Evolutionary conservation across 1,284 basidiomycete genomes (phyloP).

Genomic region (Trichosporon inkin): DNA sequence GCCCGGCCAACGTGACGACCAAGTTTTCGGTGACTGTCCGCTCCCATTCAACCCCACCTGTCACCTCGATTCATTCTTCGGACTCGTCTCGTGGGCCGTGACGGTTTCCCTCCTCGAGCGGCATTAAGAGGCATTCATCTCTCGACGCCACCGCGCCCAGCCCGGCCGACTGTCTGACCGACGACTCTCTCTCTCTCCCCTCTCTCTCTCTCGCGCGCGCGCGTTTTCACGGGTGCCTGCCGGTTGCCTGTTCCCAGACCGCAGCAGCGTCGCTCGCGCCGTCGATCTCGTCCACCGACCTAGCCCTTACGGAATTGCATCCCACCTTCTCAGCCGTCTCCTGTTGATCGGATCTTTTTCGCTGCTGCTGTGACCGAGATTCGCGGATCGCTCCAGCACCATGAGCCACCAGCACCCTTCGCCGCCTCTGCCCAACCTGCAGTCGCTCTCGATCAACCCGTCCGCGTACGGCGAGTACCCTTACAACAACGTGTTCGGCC

Average conservation of each 20-base stretch:
- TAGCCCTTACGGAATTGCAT: not conserved
- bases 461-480: conserved; percentile 35
- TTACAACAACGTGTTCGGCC: conserved; percentile 47
- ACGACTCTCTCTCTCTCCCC: no score
- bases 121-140: not conserved
- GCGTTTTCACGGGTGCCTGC: conserved; percentile 1
- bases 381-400: not conserved
- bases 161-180: not conserved
- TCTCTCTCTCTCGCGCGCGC: no score
- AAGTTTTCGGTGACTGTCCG: not conserved
- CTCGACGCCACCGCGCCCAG: not conserved
- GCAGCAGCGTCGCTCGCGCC: not conserved
- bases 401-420: conserved; percentile 31
- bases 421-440: conserved; percentile 43
- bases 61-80: not conserved
- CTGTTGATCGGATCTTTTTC: not conserved
- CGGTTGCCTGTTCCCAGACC: not conserved
- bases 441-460: conserved; percentile 39
- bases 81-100: not conserved
- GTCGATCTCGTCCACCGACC: not conserved
- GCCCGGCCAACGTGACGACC: conserved; percentile 4
- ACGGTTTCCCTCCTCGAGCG: not conserved
- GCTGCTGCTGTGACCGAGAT: not conserved
- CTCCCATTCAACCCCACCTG: not conserved
- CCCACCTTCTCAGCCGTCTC: not conserved